phyloP scores from a whole-genome alignment of 78 protist genomes.

The Dictyostelium citrinum region DNA sequence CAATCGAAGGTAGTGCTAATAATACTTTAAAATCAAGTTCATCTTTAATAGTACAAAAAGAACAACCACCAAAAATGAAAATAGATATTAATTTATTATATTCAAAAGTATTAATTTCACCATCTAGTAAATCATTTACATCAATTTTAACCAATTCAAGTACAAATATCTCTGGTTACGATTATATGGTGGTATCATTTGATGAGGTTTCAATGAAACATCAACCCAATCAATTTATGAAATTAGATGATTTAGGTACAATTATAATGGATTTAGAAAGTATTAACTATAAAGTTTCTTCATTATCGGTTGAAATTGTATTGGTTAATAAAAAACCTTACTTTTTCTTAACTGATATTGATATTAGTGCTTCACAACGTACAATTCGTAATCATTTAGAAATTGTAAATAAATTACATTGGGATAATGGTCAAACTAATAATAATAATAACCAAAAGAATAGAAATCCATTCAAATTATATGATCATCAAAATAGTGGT shows the following conservation, averaged over 20 bases:
- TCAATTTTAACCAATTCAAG: background rate
- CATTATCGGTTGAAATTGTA: background rate
- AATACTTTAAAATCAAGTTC: background rate
- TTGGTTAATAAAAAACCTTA: background rate
- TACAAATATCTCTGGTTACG: background rate
- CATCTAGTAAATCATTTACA: background rate
- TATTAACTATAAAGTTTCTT: background rate
- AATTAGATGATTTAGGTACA: background rate
- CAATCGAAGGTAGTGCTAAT: too few relatives aligned
- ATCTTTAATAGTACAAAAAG: too few relatives aligned
- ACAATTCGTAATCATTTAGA: background rate
- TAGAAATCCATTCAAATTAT: background rate
- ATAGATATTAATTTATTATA: background rate
- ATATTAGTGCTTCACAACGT: background rate
- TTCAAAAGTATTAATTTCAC: background rate
- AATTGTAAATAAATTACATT: background rate
- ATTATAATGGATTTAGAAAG: background rate
- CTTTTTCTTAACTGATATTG: background rate
- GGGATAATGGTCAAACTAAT: background rate
- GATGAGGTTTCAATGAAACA: background rate
- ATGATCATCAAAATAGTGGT: background rate
- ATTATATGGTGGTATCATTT: background rate
- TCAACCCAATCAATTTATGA: background rate
- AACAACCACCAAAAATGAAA: background rate
- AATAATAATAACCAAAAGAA: background rate